Evolutionary conservation across 208 protist genomes (phyloP).

Genomic region (Acanthamoeba castellanii): DNA sequence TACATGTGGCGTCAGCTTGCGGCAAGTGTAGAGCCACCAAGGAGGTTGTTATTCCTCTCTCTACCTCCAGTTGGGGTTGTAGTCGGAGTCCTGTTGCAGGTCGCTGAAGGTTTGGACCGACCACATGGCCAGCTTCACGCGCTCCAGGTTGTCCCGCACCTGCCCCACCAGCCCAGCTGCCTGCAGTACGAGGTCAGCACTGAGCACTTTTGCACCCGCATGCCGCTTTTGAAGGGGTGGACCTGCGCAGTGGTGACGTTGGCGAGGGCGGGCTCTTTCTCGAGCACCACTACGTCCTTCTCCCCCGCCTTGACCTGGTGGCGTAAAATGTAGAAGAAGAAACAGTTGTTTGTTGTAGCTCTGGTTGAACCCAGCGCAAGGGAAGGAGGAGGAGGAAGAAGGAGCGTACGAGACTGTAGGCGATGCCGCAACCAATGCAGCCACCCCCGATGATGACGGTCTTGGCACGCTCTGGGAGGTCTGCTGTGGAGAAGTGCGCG

Average conservation of each 20-base stretch:
- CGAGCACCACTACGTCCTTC: constrained; percentile 43
- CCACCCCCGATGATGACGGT: constrained; percentile 61
- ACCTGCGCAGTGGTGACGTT: constrained; percentile 55
- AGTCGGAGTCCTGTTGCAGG: constrained; percentile 49
- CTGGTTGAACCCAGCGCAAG: not conserved
- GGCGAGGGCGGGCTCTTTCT: constrained; percentile 70
- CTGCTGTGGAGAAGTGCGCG: not conserved
- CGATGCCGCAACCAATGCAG: constrained; percentile 55
- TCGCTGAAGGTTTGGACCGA: constrained; percentile 72
- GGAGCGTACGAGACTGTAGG: constrained; percentile 26
- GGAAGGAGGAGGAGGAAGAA: too few relatives aligned
- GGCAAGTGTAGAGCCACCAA: constrained; percentile 11
- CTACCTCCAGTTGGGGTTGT: constrained; percentile 65
- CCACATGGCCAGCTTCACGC: constrained; percentile 74
- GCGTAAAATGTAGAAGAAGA: not conserved
- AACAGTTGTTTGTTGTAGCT: not conserved
- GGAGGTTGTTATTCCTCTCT: too few relatives aligned
- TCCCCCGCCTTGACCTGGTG: constrained; percentile 20
- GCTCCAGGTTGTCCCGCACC: constrained; percentile 62
- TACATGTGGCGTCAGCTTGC: not conserved
- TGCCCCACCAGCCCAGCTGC: constrained; percentile 68
- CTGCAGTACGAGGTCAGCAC: not conserved
- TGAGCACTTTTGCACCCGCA: too few relatives aligned
- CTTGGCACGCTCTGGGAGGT: constrained; percentile 35
- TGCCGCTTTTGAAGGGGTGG: not conserved